Conservation (phyloP, 768 basidiomycete species). For the Lactarius sp. region DNA sequence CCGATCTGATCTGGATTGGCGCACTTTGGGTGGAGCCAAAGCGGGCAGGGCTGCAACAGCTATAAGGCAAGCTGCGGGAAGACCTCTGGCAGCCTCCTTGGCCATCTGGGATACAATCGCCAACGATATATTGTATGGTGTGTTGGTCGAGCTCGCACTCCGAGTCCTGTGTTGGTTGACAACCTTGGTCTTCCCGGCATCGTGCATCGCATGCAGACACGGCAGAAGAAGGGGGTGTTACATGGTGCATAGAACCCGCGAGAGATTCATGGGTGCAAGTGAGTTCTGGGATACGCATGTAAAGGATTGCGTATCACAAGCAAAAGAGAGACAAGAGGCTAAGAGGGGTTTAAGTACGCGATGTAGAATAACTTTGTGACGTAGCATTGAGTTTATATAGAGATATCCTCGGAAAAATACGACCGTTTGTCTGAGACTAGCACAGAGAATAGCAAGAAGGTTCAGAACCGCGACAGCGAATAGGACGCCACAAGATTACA, state of each 20-base stretch:
- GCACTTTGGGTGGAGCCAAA: neutral
- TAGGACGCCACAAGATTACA: neutral
- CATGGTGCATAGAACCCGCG: too few relatives aligned
- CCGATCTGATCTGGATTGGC: neutral
- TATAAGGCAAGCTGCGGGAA: neutral
- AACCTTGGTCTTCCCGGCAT: neutral
- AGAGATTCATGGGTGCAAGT: neutral
- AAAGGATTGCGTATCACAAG: neutral
- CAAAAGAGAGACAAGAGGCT: neutral
- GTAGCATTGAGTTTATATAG: neutral
- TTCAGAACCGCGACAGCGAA: neutral
- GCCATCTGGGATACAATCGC: conserved; percentile 17
- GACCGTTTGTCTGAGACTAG: neutral
- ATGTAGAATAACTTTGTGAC: neutral
- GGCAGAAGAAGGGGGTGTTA: neutral
- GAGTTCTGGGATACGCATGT: conserved; percentile 2
- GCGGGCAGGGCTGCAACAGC: neutral
- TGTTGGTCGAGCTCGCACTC: neutral
- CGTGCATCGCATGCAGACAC: neutral
- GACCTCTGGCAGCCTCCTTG: conserved; percentile 17
- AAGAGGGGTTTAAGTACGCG: neutral
- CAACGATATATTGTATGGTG: neutral
- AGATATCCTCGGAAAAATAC: neutral
- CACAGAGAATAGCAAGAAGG: neutral
- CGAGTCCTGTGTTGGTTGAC: conserved; percentile 2